A percentile compares a stretch with the other conserved stretches of the same genome.
phyloP scores from a whole-genome alignment of 225 moss, liverwort and hornwort species.

The Climacium dendroides region DNA sequence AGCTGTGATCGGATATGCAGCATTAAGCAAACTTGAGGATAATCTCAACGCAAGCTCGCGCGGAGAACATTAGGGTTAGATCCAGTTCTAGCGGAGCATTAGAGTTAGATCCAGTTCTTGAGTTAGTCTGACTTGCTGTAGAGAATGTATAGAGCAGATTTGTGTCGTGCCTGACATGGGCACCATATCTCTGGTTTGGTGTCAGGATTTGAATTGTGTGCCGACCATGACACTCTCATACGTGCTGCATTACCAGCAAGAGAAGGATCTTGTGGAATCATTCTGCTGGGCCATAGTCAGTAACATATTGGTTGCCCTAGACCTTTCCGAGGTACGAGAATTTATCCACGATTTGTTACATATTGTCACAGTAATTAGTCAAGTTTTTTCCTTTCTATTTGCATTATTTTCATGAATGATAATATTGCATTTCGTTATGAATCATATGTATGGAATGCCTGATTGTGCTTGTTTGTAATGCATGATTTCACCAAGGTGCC shows the following conservation, averaged over 20 bases:
- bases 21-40: not conserved
- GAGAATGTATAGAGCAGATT: not conserved
- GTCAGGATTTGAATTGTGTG: not conserved
- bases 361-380: not conserved
- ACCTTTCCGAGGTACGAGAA: not conserved
- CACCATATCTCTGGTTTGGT: not conserved
- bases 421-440: not conserved
- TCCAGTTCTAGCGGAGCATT: not conserved
- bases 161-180: not conserved
- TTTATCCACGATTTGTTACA: not conserved
- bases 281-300: not conserved
- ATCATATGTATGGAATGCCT: not conserved
- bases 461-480: not conserved
- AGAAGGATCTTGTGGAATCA: not conserved
- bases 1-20: not conserved
- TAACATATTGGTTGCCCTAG: not conserved
- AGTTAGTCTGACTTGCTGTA: not conserved
- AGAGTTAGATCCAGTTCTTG: not conserved
- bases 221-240: slow-evolving; percentile 1
- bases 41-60: not conserved
- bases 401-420: not conserved
- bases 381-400: not conserved
- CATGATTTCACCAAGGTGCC: not conserved
- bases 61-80: not conserved
- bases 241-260: not conserved